Evolutionary conservation across 2,329 filamentous ascomycete species (phyloP).

Genomic region (Xylariaceae sp.): DNA sequence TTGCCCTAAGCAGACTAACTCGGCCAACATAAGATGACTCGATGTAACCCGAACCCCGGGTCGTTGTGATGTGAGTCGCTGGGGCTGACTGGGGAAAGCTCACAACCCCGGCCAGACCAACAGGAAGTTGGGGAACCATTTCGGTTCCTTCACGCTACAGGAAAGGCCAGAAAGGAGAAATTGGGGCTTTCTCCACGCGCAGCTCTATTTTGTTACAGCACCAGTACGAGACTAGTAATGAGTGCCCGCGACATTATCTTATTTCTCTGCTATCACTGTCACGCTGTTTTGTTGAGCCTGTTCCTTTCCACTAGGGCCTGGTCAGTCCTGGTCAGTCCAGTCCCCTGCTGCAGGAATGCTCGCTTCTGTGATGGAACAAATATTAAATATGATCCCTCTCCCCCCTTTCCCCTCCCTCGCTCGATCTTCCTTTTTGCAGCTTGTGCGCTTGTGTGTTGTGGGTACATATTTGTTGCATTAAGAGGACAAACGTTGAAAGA

Average conservation of each 20-base stretch:
- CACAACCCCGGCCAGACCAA: constrained; percentile 6
- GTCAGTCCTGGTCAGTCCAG: too few species aligned
- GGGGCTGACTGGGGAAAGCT: constrained; percentile 19
- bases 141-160: neutral
- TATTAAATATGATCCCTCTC: constrained; percentile 21
- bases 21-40: constrained; percentile 22
- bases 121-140: neutral
- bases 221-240: too few species aligned
- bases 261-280: too few species aligned
- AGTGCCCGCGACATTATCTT: too few species aligned
- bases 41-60: constrained; percentile 26
- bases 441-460: neutral
- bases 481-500: too few species aligned
- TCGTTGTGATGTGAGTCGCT: constrained; percentile 23
- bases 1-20: constrained; percentile 9
- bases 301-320: too few species aligned
- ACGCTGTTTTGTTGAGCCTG: too few species aligned
- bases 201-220: neutral
- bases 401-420: neutral
- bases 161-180: constrained; percentile 2
- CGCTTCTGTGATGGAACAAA: too few species aligned
- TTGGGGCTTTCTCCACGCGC: constrained; percentile 1
- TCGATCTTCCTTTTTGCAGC: constrained; percentile 9
- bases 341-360: too few species aligned
- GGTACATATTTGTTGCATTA: constrained; percentile 1